Evolutionary conservation across 1,139 yeast species (phyloP), one percentile per base, ranked within the genome.

Genomic region (Kluyveromyces marxianus): DNA sequence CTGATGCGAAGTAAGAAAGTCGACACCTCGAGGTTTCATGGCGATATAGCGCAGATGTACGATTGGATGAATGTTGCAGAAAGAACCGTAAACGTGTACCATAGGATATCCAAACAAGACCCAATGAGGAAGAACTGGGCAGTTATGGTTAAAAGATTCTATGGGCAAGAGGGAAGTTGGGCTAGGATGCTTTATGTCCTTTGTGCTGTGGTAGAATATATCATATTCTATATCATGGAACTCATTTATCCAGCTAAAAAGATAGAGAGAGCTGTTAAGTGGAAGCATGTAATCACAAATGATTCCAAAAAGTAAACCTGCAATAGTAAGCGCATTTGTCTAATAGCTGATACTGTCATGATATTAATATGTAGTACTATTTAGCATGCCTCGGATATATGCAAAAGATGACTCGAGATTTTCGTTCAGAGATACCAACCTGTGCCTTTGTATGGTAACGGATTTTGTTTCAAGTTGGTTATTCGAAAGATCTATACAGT

Each of bases 51-150:
- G 36, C 67, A 71, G 40, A 88, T 92, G 95, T 94, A 94, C 65
- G 86, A 90, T 59, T 94, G 99, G 99, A 73, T 71, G 49, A 86
- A 89, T 59, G 87, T 94, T 26, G 98, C 98, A 0, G 67, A 67
- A 44, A 70, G 98, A 38, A 92, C 98, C 0, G 95, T 87, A 55
- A 70, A 69, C 31, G 97, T 92, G 2, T 94, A 94, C 65, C 71
- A 80, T 46, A 69, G 77, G 2, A 76, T 55, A 5, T 25, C 30
- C 4, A 30, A 7, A 25, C 4, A 7, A 10, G 7, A 7, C 7
- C 26, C 31, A 60, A 69, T 39, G 52, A 74, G 47, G 67, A 77
- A 54, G 75, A 82, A 4, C 62, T 87, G 51, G 64, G 78, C 36
- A 65, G 68, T 47, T 57, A 82, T 48, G 61, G 67, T 89, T 37